These are phyloP conservation scores for Papilionanthe hybrid DNA, from an alignment of 116 monocot genomes.

Conservation along the genomic window DNA sequence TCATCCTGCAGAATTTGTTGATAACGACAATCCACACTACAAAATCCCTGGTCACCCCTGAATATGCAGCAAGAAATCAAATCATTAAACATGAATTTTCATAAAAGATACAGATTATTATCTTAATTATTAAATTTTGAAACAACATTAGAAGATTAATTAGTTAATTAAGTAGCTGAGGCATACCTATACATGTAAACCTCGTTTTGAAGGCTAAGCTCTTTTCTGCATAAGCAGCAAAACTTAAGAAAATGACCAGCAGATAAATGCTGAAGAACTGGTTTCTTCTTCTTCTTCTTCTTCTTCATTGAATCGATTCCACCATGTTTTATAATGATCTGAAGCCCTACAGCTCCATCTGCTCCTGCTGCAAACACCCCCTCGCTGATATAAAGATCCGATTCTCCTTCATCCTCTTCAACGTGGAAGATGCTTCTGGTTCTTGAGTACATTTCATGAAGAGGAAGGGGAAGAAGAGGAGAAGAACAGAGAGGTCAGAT, in stretches of 20 bases:
- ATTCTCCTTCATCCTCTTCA: conserved; percentile 25
- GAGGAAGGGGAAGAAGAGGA: background rate
- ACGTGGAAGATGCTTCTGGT: conserved; percentile 25
- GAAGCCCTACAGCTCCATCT: conserved; percentile 15
- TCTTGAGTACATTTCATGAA: conserved; percentile 18
- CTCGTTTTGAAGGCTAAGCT: conserved; percentile 9
- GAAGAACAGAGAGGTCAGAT: no score
- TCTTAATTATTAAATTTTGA: no score
- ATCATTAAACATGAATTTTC: background rate
- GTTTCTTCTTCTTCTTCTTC: background rate
- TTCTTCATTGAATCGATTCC: background rate
- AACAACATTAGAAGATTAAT: background rate
- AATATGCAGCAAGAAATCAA: background rate
- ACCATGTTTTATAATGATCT: conserved; percentile 18
- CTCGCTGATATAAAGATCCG: background rate
- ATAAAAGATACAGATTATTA: background rate
- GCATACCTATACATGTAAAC: conserved; percentile 40
- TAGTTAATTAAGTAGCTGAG: background rate
- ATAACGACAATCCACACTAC: conserved; percentile 43
- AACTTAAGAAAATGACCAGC: conserved; percentile 12
- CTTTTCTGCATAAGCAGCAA: conserved; percentile 17
- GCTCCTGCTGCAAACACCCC: background rate
- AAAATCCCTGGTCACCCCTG: conserved; percentile 60
- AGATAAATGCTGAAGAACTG: background rate
- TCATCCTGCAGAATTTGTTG: conserved; percentile 18